phyloP scores from a whole-genome alignment of 768 basidiomycete genomes.

The Suillus americanus region DNA sequence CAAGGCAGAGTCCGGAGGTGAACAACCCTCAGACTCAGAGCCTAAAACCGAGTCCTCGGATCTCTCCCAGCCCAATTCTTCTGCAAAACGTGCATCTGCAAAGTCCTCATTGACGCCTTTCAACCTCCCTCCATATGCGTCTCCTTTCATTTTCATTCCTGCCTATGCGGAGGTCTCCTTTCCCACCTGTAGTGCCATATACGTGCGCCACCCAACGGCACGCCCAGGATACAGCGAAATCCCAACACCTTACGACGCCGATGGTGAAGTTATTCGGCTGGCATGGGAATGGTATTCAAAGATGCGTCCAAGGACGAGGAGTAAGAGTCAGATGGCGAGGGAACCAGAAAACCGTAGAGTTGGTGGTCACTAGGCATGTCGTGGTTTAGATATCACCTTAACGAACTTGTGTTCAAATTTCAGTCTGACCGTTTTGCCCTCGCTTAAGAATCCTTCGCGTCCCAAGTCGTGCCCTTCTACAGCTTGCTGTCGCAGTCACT shows the following conservation, averaged over 20 bases:
- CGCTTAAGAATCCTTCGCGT: too few species aligned
- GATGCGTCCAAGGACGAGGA: slow-evolving; percentile 65
- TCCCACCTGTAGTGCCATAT: slow-evolving; percentile 86
- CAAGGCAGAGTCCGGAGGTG: slow-evolving; percentile 15
- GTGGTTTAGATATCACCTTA: neutral
- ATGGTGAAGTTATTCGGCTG: slow-evolving; percentile 87
- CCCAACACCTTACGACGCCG: slow-evolving; percentile 93
- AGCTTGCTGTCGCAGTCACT: too few species aligned
- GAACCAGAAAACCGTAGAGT: slow-evolving; percentile 65
- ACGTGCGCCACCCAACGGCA: slow-evolving; percentile 94
- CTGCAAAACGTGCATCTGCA: slow-evolving; percentile 5
- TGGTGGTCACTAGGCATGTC: slow-evolving; percentile 14
- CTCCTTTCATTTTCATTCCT: slow-evolving; percentile 92
- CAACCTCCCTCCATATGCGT: slow-evolving; percentile 81
- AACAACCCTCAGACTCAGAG: slow-evolving; percentile 3
- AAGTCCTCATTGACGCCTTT: slow-evolving; percentile 61
- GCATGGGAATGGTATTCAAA: slow-evolving; percentile 96
- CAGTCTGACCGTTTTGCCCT: too few species aligned
- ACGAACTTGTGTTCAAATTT: too few species aligned
- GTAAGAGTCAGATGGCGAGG: slow-evolving; percentile 57
- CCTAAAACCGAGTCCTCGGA: neutral
- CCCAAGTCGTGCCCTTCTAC: too few species aligned
- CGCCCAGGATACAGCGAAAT: slow-evolving; percentile 96
- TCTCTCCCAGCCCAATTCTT: neutral
- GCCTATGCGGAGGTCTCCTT: slow-evolving; percentile 87